These are phyloP conservation scores for Vitis rupestris DNA, from an alignment of 164 flowering plant genomes.

Conservation along the genomic window DNA sequence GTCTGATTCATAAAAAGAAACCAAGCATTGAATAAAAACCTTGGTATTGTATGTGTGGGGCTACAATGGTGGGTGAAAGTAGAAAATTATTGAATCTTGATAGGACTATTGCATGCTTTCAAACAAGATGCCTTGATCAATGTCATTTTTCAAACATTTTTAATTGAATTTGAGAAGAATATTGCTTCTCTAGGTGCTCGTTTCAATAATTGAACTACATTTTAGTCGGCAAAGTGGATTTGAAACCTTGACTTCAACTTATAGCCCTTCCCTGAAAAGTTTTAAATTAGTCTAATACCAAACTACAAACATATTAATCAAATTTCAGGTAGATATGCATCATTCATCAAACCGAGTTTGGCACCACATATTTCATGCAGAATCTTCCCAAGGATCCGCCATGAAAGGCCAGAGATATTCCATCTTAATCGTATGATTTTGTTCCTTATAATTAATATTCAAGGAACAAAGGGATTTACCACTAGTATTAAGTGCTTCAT, in stretches of 20 bases:
- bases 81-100: conserved; percentile 17
- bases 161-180: background rate
- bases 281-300: background rate
- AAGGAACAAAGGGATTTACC: too few species aligned
- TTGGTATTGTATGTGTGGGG: background rate
- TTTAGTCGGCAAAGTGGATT: background rate
- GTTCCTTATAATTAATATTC: too few species aligned
- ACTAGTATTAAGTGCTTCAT: too few species aligned
- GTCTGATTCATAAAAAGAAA: conserved; percentile 1
- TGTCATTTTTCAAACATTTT: background rate
- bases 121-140: conserved; percentile 2
- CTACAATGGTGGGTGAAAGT: background rate
- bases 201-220: background rate
- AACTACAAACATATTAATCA: too few species aligned
- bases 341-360: too few species aligned
- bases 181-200: background rate
- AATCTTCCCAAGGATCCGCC: too few species aligned
- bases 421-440: too few species aligned
- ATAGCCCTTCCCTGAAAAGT: background rate
- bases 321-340: too few species aligned
- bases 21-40: background rate
- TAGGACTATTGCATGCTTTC: conserved; percentile 12
- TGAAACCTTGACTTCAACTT: background rate
- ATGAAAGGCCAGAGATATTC: too few species aligned
- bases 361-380: too few species aligned